Base-by-base conservation (phyloP, 2,329 filamentous ascomycete genomes). In the Ilyonectria robusta region DNA sequence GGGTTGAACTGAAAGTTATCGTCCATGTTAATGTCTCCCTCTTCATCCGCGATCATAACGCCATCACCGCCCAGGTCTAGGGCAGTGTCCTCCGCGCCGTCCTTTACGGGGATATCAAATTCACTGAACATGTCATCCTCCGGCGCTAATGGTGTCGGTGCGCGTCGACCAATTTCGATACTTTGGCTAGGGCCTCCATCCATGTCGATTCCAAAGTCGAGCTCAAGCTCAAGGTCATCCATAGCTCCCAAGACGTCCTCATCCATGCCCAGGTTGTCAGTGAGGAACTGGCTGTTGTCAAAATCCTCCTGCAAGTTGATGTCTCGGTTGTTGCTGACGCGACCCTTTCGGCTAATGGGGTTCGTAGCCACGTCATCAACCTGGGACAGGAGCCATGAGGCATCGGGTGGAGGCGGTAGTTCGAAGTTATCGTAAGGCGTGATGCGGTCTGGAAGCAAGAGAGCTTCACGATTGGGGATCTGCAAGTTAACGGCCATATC, bases 141-240 rank as follows among this genome's bases (percentile, higher is more conserved):
- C 82, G 2, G 89, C 84, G 51, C 89, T 26, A 26, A 86, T 26
- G 92, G 85, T 17, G 89, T 86, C 5, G 93, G 91, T 21, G 93
- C 95, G 73, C 97, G 92, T 90, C 95, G 93, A 77, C 95, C 96
- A 74, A 94, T 87, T 91, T 99, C 96, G 65, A 98, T 91, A 76
- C 91, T 96, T 67, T 83, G 83, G 66, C 89, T 87, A 21, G 82
- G 87, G 37, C 87, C 89, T 67, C 94, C 87, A 71, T 94, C 92
- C 37, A 94, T 84, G 72, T 90, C 91, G 68, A 96, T 85, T 72
- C 92, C 92, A 72, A 95, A 91, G 74, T 94, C 92, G 62, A 95
- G 83, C 70, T 93, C 88, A 31, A 94, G 85, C 62, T 92, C 92
- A 59, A 94, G 85, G 75, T 94, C 92, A 70, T 88, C 91, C 81